Percentiles rank a stretch among this genome's conserved stretches.
These are phyloP conservation scores for Protomyces arabidopsidicola DNA, from an alignment of 1,139 yeast genomes.

Conservation along the genomic window DNA sequence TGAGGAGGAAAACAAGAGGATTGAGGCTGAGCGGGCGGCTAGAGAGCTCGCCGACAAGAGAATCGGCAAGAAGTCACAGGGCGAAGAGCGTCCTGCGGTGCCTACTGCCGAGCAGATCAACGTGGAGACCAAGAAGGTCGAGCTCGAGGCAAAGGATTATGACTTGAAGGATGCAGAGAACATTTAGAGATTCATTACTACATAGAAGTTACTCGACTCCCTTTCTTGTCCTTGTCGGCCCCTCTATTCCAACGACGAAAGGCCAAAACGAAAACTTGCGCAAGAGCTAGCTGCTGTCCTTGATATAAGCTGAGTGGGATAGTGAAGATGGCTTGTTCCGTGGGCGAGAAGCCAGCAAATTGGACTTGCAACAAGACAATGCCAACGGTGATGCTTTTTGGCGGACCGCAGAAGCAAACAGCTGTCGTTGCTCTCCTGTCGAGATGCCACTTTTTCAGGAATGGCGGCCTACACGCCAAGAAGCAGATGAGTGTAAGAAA, in stretches of 20 bases:
- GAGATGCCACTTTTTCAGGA: conserved; percentile 58
- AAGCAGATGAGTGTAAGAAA: conserved; percentile 65
- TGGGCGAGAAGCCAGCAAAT: conserved; percentile 58
- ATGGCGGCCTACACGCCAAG: conserved; percentile 58
- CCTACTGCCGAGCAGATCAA: conserved; percentile 26
- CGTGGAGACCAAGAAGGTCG: conserved; percentile 24
- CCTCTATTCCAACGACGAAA: conserved; percentile 56
- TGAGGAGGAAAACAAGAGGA: conserved; percentile 87
- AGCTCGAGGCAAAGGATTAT: conserved; percentile 23
- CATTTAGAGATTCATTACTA: neutral
- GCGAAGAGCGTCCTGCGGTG: conserved; percentile 15
- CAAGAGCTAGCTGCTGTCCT: conserved; percentile 77
- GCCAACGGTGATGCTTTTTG: conserved; percentile 88
- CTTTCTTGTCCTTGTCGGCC: neutral
- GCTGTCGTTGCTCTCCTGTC: conserved; percentile 50
- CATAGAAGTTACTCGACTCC: neutral
- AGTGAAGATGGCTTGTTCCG: conserved; percentile 59
- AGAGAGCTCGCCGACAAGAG: conserved; percentile 20
- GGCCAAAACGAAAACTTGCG: conserved; percentile 60
- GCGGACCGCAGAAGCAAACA: conserved; percentile 82
- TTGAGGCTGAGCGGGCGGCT: conserved; percentile 55
- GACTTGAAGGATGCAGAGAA: conserved; percentile 20
- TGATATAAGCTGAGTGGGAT: conserved; percentile 82
- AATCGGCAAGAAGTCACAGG: conserved; percentile 19
- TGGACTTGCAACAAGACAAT: conserved; percentile 76